Conservation (phyloP, 345 rosid genomes). For the Rhizophora mangle region DNA sequence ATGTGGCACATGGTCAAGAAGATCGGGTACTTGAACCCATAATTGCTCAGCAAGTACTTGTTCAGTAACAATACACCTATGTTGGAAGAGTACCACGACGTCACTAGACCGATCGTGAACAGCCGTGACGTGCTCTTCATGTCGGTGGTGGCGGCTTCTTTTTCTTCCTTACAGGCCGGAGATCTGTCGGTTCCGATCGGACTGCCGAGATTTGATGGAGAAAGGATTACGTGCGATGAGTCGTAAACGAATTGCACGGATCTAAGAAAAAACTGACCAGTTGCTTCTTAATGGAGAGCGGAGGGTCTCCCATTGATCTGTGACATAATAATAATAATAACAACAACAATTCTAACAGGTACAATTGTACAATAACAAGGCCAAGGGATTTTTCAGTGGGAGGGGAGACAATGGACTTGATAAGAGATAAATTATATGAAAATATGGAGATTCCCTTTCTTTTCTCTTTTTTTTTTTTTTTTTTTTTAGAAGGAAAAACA, state of each 20-base stretch:
- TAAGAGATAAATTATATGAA: too few relatives aligned
- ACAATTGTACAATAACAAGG: too few relatives aligned
- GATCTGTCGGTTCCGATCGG: neutral
- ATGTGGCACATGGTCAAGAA: constrained; percentile 99
- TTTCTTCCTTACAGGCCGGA: neutral
- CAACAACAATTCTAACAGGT: too few relatives aligned
- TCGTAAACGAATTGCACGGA: constrained; percentile 1
- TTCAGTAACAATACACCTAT: constrained; percentile 89
- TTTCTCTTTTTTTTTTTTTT: too few relatives aligned
- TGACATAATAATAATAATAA: constrained; percentile 9
- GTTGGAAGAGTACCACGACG: constrained; percentile 93
- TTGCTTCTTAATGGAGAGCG: neutral
- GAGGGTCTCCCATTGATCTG: constrained; percentile 21
- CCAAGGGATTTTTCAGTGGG: too few relatives aligned
- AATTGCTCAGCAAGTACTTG: constrained; percentile 90
- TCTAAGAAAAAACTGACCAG: neutral
- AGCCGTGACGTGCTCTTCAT: constrained; percentile 54
- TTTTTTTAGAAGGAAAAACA: too few relatives aligned
- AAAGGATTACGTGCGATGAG: neutral
- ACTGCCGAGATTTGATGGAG: constrained; percentile 1
- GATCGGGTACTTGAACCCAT: constrained; percentile 98
- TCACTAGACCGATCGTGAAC: constrained; percentile 79
- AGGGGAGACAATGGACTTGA: too few relatives aligned
- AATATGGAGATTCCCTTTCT: too few relatives aligned
- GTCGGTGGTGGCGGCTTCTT: neutral